Percentiles rank a stretch among this genome's conserved stretches.
Evolutionary conservation across 257 asterid species (phyloP).

Genomic region (Nicotiana benthamiana): DNA sequence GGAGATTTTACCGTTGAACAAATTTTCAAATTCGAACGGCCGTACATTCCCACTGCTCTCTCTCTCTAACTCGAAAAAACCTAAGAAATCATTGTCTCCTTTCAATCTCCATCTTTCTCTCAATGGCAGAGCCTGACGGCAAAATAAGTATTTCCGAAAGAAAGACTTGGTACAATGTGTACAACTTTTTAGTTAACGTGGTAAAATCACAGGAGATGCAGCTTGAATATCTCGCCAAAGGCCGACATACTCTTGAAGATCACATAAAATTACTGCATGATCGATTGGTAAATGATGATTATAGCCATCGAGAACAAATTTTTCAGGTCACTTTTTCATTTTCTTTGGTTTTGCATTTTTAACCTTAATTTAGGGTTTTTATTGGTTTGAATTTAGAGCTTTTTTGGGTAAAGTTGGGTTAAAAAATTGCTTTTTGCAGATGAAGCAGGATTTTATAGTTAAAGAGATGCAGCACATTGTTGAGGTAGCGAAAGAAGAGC

Average conservation of each 20-base stretch:
- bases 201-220: conserved; percentile 35
- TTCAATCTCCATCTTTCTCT: neutral
- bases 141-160: conserved; percentile 22
- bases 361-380: conserved; percentile 4
- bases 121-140: conserved; percentile 47
- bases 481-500: conserved; percentile 38
- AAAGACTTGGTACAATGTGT: conserved; percentile 44
- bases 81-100: neutral
- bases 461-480: conserved; percentile 51
- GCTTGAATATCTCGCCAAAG: conserved; percentile 28
- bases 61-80: neutral
- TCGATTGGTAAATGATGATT: conserved; percentile 24
- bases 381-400: neutral
- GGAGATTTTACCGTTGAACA: conserved; percentile 18
- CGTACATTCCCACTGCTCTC: neutral
- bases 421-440: neutral
- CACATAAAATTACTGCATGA: conserved; percentile 24
- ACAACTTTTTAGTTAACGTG: conserved; percentile 37
- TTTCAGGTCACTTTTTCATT: conserved; percentile 33
- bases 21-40: conserved; percentile 12
- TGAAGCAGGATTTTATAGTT: conserved; percentile 26
- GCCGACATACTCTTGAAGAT: conserved; percentile 51
- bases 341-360: neutral
- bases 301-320: conserved; percentile 28
- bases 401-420: conserved; percentile 19